These are phyloP conservation scores for Inosperma sp. DNA, from an alignment of 768 basidiomycete genomes.

Conservation along the genomic window DNA sequence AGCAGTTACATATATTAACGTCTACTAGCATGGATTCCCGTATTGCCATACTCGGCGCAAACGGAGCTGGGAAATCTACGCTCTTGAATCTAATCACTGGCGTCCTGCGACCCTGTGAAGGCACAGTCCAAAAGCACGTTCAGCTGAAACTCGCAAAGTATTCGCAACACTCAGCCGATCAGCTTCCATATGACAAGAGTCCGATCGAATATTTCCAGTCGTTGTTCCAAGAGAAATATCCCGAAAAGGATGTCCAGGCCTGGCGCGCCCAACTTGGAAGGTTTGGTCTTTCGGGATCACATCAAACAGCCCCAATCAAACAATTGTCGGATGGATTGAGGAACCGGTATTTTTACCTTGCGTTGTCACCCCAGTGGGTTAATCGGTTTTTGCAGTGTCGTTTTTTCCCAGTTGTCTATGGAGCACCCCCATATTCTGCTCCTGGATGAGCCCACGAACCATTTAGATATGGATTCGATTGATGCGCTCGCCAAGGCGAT, in stretches of 20 bases:
- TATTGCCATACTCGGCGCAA: conserved; percentile 93
- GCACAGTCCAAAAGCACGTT: conserved; percentile 86
- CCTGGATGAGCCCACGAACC: conserved; percentile 93
- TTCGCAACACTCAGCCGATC: conserved; percentile 97
- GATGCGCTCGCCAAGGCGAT: conserved; percentile 94
- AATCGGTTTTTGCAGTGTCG: conserved; percentile 56
- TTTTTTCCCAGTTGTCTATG: conserved; percentile 95
- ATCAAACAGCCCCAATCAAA: conserved; percentile 91
- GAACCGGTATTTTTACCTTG: conserved; percentile 60
- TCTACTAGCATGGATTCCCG: conserved; percentile 90
- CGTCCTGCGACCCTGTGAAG: conserved; percentile 70
- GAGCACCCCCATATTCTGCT: conserved; percentile 95
- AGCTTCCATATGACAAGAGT: conserved; percentile 87
- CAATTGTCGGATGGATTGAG: conserved; percentile 94
- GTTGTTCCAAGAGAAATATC: conserved; percentile 76
- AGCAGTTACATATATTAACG: conserved; percentile 15
- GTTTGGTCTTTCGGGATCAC: conserved; percentile 90
- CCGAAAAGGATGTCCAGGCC: conserved; percentile 87
- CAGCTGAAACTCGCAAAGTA: conserved; percentile 95
- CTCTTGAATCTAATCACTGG: conserved; percentile 55
- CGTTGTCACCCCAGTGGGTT: conserved; percentile 1
- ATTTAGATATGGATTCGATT: conserved; percentile 97
- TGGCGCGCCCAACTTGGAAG: conserved; percentile 95
- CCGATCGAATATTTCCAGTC: conserved; percentile 94
- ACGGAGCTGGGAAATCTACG: conserved; percentile 79